Conservation (phyloP, 495 filamentous ascomycete genomes). For the Pseudevernia furfuracea region DNA sequence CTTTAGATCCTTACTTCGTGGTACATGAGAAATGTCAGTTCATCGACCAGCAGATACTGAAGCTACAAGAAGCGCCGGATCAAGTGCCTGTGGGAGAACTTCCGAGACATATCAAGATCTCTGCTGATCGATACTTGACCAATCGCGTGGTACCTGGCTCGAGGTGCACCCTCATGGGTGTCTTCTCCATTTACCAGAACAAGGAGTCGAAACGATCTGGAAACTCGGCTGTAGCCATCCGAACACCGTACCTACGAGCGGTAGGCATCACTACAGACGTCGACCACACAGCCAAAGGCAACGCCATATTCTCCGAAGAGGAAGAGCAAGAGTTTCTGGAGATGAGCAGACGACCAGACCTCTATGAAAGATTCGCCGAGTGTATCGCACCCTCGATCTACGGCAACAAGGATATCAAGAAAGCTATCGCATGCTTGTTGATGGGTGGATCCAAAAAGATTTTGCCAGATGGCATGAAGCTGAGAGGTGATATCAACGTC, state of each 20-base stretch:
- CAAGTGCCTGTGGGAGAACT: conserved; percentile 97
- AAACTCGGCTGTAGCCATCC: conserved; percentile 77
- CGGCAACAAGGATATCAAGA: conserved; percentile 94
- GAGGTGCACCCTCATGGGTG: conserved; percentile 89
- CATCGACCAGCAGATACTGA: conserved; percentile 96
- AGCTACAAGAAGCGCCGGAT: conserved; percentile 96
- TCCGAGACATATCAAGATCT: conserved; percentile 87
- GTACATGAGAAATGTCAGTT: conserved; percentile 91
- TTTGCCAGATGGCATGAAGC: conserved; percentile 94
- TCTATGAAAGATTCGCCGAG: conserved; percentile 81
- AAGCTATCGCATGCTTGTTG: conserved; percentile 91
- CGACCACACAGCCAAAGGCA: conserved; percentile 83
- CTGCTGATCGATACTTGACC: conserved; percentile 89
- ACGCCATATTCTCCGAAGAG: conserved; percentile 79
- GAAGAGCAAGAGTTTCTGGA: conserved; percentile 98
- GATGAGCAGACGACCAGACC: conserved; percentile 79
- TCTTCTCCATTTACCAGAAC: conserved; percentile 94
- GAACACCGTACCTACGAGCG: conserved; percentile 92
- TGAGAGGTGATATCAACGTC: conserved; percentile 98
- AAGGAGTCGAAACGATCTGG: conserved; percentile 76
- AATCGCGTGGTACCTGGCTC: conserved; percentile 96
- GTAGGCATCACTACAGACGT: conserved; percentile 86
- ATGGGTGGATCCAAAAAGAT: conserved; percentile 98
- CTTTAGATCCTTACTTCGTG: conserved; percentile 91
- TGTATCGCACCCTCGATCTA: conserved; percentile 98